Evolutionary conservation across 108 stramenopile species (phyloP), one percentile per base, ranked within the genome.

Genomic region (Skeletonema menzelii): DNA sequence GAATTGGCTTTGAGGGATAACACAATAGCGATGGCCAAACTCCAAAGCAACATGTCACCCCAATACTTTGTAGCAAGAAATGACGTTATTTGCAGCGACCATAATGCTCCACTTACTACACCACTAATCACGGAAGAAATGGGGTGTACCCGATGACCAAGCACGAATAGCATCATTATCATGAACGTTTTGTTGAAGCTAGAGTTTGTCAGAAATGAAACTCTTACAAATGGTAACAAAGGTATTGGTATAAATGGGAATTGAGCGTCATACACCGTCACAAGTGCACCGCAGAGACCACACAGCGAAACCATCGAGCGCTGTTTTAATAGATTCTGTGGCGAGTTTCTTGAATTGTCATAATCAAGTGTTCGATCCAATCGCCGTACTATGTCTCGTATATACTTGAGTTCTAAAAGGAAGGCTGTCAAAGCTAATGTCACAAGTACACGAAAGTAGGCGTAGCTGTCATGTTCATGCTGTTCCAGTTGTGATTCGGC

Each of bases 31-130:
- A 72, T 19, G 5, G 27, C 56, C 63, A 75, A 37, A 27, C 22
- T n/a, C 19, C 53, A 47, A 24, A 82, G 20, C 44, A 71, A 35
- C 8, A 22, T 34, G 62, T 79, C 74, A 27, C 77, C 69, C 87
- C 87, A 88, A 60, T 84, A 84, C n/a, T 56, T 63, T 61, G 80
- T 70, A n/a, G 67, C 79, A 15, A 88, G 70, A 68, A 88, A 88
- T 3, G 72, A 67, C 31, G 84, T 82, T 19, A 84, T 42, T 38
- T 83, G 77, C 27, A 59, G 56, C 19, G 71, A 65, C 85, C 85
- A 85, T 3, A 84, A 59, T 19, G 72, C 67, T 63, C 83, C 87
- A 56, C 82, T 69, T 13, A 78, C 27, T 15, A 77, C 11, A 4
- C 87, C 85, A 63, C 67, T 67, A 10, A 83, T 12, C 4, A 85